A percentile compares a stretch with the other conserved stretches of the same genome.
Conservation (phyloP, 2,329 filamentous ascomycete species). For the Parascedosporium putredinis region DNA sequence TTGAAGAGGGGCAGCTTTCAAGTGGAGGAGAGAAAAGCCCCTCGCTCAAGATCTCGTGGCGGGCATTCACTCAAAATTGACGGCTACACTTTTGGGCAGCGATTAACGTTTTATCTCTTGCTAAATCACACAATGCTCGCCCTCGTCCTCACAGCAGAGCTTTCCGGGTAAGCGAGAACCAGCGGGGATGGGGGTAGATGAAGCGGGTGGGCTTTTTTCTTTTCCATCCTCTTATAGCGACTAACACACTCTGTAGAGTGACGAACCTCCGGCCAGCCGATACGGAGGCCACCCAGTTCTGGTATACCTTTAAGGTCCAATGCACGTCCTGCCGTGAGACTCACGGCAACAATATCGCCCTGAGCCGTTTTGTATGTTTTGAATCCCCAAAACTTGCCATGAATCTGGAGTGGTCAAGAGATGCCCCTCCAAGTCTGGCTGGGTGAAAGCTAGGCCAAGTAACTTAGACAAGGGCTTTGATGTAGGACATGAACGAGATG, state of each 20-base stretch:
- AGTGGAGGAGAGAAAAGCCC: conserved; percentile 1
- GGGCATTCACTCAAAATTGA: too few relatives aligned
- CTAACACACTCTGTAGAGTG: conserved; percentile 52
- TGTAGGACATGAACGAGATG: conserved; percentile 87
- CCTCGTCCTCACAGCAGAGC: conserved; percentile 56
- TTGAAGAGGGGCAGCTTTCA: not conserved
- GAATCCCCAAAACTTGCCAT: too few relatives aligned
- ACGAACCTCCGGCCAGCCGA: conserved; percentile 82
- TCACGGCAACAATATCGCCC: conserved; percentile 75
- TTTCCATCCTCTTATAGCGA: too few relatives aligned
- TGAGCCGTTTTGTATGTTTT: conserved; percentile 73
- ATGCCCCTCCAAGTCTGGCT: too few relatives aligned
- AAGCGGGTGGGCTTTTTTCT: not conserved
- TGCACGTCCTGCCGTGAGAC: conserved; percentile 94
- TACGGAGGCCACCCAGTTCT: conserved; percentile 72
- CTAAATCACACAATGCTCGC: conserved; percentile 47
- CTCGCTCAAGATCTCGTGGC: not conserved
- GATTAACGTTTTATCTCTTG: not conserved
- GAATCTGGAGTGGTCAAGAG: too few relatives aligned
- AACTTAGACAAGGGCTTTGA: too few relatives aligned
- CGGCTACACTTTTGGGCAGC: not conserved
- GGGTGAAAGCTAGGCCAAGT: too few relatives aligned
- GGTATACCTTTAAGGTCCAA: conserved; percentile 96
- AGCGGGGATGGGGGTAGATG: not conserved
- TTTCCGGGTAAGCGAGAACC: conserved; percentile 56